Evolutionary conservation across 108 stramenopile species (phyloP).

Genomic region (Nitzschia palea): DNA sequence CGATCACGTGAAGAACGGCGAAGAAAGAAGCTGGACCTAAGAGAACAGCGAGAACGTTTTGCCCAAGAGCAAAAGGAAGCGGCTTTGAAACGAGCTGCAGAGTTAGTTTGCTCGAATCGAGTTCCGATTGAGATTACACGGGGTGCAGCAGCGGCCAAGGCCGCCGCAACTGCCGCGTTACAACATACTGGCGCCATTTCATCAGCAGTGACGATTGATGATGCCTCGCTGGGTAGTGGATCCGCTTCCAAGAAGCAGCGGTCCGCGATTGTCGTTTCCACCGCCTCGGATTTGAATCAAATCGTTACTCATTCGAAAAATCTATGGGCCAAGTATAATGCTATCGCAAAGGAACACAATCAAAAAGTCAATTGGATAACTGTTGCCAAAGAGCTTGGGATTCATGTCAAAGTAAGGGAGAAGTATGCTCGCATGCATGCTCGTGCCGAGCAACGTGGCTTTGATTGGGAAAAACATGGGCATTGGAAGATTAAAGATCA

Average conservation of each 20-base stretch:
- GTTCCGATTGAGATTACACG: conserved; percentile 78
- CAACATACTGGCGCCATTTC: background rate
- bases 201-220: background rate
- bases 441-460: conserved; percentile 72
- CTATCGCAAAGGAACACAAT: conserved; percentile 85
- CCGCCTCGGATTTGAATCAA: conserved; percentile 67
- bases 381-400: conserved; percentile 78
- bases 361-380: conserved; percentile 84
- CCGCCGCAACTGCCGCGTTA: conserved; percentile 26
- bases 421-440: conserved; percentile 84
- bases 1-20: conserved; percentile 62
- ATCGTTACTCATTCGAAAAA: conserved; percentile 82
- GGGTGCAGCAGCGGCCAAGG: conserved; percentile 45
- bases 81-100: conserved; percentile 68
- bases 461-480: conserved; percentile 58
- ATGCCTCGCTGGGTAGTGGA: background rate
- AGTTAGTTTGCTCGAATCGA: conserved; percentile 66
- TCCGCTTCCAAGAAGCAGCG: conserved; percentile 45
- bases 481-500: conserved; percentile 72
- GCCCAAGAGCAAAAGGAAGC: conserved; percentile 74
- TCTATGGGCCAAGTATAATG: conserved; percentile 85
- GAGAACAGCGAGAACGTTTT: conserved; percentile 61
- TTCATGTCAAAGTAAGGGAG: conserved; percentile 86
- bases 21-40: conserved; percentile 51
- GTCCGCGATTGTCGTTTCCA: conserved; percentile 75